A percentile compares a stretch with the other conserved stretches of the same genome.
These are phyloP conservation scores for Pseudozyma pruni DNA, from an alignment of 1,284 basidiomycete species.

Conservation along the genomic window DNA sequence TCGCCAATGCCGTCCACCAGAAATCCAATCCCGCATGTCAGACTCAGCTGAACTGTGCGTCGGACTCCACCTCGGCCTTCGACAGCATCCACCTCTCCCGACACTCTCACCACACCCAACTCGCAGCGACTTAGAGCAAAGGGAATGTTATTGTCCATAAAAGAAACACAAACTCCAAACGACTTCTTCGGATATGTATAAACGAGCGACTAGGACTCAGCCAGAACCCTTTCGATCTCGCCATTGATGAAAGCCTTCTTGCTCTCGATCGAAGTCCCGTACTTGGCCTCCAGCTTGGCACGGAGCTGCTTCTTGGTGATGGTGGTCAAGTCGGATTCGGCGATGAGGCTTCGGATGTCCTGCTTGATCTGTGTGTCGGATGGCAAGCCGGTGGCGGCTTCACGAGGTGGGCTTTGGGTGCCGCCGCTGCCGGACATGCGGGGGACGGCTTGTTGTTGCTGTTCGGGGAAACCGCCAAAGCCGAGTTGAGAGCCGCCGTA, in stretches of 20 bases:
- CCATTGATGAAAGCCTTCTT: slow-evolving; percentile 64
- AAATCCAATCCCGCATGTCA: no score
- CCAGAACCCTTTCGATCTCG: slow-evolving; percentile 56
- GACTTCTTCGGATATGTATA: not conserved
- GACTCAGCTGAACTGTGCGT: no score
- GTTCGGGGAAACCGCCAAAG: slow-evolving; percentile 21
- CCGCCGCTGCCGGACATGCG: slow-evolving; percentile 18
- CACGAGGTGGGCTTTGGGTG: slow-evolving; percentile 28
- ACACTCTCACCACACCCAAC: no score
- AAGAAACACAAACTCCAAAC: not conserved
- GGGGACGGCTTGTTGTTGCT: slow-evolving; percentile 10
- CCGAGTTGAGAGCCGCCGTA: slow-evolving; percentile 49
- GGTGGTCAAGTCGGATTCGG: slow-evolving; percentile 57
- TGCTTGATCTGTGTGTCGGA: slow-evolving; percentile 56
- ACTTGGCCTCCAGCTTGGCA: slow-evolving; percentile 54
- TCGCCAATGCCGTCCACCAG: no score
- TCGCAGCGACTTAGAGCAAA: no score
- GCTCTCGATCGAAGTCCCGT: slow-evolving; percentile 50
- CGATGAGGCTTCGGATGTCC: slow-evolving; percentile 61
- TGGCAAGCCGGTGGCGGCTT: slow-evolving; percentile 35
- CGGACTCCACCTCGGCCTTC: no score
- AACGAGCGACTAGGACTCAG: slow-evolving; percentile 17
- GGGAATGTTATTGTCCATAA: not conserved
- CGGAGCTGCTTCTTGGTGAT: slow-evolving; percentile 62
- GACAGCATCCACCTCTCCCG: no score